phyloP scores from a whole-genome alignment of 1,139 yeast species.

The Hyphopichia khmerensis region DNA sequence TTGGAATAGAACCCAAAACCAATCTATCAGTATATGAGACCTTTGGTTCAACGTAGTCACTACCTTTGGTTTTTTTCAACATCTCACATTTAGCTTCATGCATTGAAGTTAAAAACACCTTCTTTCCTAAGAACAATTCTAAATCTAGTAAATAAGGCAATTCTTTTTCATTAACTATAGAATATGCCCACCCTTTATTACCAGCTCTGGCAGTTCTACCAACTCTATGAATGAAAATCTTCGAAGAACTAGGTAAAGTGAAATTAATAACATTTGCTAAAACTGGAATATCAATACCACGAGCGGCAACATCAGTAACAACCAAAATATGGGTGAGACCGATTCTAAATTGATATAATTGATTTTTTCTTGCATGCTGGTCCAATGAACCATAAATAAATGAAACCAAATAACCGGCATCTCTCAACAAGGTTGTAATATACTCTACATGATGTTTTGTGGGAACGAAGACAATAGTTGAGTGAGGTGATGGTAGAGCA shows the following conservation, averaged over 20 bases:
- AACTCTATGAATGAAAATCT: constrained; percentile 93
- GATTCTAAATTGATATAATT: constrained; percentile 76
- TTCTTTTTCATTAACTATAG: constrained; percentile 82
- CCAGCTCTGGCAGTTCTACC: constrained; percentile 99
- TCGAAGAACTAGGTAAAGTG: constrained; percentile 87
- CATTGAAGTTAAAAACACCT: constrained; percentile 69
- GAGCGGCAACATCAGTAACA: constrained; percentile 98
- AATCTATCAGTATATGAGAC: constrained; percentile 74
- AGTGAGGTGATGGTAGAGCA: constrained; percentile 76
- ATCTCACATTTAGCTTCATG: constrained; percentile 59
- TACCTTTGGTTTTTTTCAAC: constrained; percentile 44
- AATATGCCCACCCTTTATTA: constrained; percentile 95
- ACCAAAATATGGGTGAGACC: constrained; percentile 84
- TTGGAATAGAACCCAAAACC: constrained; percentile 81
- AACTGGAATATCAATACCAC: constrained; percentile 98
- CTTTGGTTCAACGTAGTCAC: constrained; percentile 47
- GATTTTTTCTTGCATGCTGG: constrained; percentile 91
- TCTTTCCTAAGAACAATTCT: constrained; percentile 86
- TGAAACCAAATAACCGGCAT: constrained; percentile 83
- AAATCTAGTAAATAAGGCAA: constrained; percentile 87
- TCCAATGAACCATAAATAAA: constrained; percentile 93
- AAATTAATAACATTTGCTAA: constrained; percentile 91
- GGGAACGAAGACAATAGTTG: constrained; percentile 93
- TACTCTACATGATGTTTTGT: constrained; percentile 98
- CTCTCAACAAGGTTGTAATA: constrained; percentile 63